These are phyloP conservation scores for Penicillium egyptiacum DNA, from an alignment of 495 filamentous ascomycete genomes.

Conservation along the genomic window DNA sequence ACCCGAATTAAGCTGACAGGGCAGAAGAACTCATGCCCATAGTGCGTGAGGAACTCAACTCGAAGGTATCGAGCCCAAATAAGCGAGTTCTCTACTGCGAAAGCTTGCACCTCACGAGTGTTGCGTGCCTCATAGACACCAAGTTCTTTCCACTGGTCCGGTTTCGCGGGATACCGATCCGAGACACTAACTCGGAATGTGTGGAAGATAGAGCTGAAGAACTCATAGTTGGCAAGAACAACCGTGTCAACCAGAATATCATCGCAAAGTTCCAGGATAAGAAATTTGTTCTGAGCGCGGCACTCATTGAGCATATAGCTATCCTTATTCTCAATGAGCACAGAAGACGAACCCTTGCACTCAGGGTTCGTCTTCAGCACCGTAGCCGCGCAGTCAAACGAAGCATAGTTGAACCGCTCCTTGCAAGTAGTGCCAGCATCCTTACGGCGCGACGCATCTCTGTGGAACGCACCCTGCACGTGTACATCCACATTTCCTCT, in stretches of 20 bases:
- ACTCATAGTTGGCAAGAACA: conserved; percentile 95
- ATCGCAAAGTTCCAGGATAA: conserved; percentile 86
- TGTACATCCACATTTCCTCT: conserved; percentile 27
- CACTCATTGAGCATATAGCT: conserved; percentile 98
- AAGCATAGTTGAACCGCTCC: conserved; percentile 95
- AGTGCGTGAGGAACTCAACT: conserved; percentile 89
- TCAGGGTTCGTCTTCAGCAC: conserved; percentile 85
- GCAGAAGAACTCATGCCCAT: conserved; percentile 95
- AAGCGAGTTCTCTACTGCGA: conserved; percentile 84
- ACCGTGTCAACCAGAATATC: conserved; percentile 95
- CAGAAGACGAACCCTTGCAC: conserved; percentile 78
- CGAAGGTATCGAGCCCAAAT: conserved; percentile 94
- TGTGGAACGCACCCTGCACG: conserved; percentile 35
- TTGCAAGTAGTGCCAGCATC: conserved; percentile 94
- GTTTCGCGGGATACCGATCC: conserved; percentile 88
- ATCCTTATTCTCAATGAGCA: conserved; percentile 95
- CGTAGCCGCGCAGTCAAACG: conserved; percentile 93
- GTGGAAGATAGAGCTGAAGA: conserved; percentile 95
- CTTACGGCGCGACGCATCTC: conserved; percentile 62
- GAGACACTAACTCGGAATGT: conserved; percentile 86
- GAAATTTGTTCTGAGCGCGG: conserved; percentile 81
- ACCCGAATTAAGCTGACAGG: conserved; percentile 86
- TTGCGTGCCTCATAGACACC: conserved; percentile 89
- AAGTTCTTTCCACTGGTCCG: conserved; percentile 86
- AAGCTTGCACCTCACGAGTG: conserved; percentile 89